A percentile compares a stretch with the other conserved stretches of the same genome.
These are phyloP conservation scores for Neofusicoccum parvum DNA, from an alignment of 2,329 filamentous ascomycete species.

Conservation along the genomic window DNA sequence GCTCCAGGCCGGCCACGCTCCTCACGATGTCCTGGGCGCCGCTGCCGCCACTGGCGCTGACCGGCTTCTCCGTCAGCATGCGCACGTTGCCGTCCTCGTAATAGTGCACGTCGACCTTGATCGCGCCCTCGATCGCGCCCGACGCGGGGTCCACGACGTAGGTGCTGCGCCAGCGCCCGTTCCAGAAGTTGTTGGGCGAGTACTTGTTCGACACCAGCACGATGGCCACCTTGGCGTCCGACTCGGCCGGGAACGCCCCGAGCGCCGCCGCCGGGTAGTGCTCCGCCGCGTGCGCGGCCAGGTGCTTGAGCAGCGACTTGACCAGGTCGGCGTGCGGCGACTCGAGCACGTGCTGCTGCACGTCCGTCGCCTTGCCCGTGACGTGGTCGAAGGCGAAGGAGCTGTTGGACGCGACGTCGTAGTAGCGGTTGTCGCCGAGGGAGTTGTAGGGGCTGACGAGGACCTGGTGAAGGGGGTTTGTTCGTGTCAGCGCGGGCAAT, in stretches of 20 bases:
- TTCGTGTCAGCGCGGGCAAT: neutral
- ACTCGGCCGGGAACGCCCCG: conserved; percentile 77
- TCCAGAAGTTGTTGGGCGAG: conserved; percentile 98
- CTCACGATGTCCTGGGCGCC: conserved; percentile 71
- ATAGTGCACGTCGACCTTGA: conserved; percentile 97
- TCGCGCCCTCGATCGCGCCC: conserved; percentile 68
- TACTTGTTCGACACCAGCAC: conserved; percentile 94
- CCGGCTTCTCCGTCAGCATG: conserved; percentile 81
- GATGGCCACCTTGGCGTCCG: conserved; percentile 75
- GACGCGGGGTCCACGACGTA: conserved; percentile 75
- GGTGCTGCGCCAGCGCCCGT: conserved; percentile 90
- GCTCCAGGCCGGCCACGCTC: conserved; percentile 79
- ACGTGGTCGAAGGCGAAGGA: conserved; percentile 88
- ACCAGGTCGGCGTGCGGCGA: conserved; percentile 76
- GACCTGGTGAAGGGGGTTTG: conserved; percentile 47
- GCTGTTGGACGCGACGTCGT: conserved; percentile 82
- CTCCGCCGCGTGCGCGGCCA: conserved; percentile 77
- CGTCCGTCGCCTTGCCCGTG: conserved; percentile 78
- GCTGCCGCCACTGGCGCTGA: conserved; percentile 61
- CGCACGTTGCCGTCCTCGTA: conserved; percentile 99
- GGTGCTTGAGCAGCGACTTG: conserved; percentile 78
- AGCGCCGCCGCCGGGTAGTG: conserved; percentile 83
- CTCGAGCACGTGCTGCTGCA: conserved; percentile 78
- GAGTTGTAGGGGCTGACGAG: conserved; percentile 86
- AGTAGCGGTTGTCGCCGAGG: conserved; percentile 80